These are phyloP conservation scores for Aspergillus unguis DNA, from an alignment of 2,329 filamentous ascomycete genomes.

Conservation along the genomic window DNA sequence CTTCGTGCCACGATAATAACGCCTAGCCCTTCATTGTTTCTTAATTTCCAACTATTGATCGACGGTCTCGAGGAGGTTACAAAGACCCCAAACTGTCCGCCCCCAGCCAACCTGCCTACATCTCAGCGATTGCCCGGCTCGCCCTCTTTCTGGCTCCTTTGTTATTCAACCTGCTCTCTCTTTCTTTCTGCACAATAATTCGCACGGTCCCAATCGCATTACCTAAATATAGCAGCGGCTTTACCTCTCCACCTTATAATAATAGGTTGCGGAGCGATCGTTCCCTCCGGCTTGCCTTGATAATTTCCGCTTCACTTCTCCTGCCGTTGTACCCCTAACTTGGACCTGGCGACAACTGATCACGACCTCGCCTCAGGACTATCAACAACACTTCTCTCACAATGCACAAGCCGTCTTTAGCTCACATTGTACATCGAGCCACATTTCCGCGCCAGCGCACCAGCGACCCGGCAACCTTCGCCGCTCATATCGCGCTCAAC, in stretches of 20 bases:
- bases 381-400: conserved; percentile 21
- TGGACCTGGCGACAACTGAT: background rate
- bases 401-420: conserved; percentile 61
- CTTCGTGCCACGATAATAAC: conserved; percentile 6
- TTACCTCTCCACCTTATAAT: conserved; percentile 14
- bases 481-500: conserved; percentile 58
- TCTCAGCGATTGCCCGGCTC: conserved; percentile 7
- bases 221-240: conserved; percentile 17
- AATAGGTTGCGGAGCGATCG: conserved; percentile 10
- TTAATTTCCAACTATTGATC: conserved; percentile 17
- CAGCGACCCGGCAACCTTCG: conserved; percentile 58
- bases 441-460: conserved; percentile 57
- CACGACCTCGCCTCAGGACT: background rate
- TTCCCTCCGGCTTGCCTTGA: background rate
- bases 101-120: background rate
- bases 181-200: background rate
- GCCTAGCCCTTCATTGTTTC: conserved; percentile 9
- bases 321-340: conserved; percentile 3
- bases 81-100: conserved; percentile 7
- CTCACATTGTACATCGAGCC: conserved; percentile 56
- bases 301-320: conserved; percentile 1
- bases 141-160: conserved; percentile 6
- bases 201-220: background rate
- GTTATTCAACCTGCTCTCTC: conserved; percentile 4
- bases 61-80: conserved; percentile 10